phyloP scores from a whole-genome alignment of 2,329 filamentous ascomycete species.

The Talaromyces sp. region DNA sequence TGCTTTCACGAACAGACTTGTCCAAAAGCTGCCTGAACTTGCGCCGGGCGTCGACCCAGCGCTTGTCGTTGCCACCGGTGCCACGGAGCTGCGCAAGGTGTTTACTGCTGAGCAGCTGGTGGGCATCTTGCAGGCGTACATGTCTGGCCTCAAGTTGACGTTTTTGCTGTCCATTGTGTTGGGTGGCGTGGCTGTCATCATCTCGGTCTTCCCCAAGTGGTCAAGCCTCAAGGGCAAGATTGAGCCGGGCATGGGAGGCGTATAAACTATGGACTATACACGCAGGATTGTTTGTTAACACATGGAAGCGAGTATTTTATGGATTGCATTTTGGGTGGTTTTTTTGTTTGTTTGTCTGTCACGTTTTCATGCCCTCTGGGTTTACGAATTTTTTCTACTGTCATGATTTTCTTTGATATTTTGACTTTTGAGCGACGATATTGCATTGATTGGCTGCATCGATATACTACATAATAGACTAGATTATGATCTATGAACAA shows the following conservation, averaged over 20 bases:
- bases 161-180: slow-evolving; percentile 14
- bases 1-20: slow-evolving; percentile 28
- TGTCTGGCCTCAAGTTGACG: slow-evolving; percentile 22
- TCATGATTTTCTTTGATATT: no score
- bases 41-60: slow-evolving; percentile 21
- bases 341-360: background rate
- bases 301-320: background rate
- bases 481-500: background rate
- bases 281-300: background rate
- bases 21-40: slow-evolving; percentile 17
- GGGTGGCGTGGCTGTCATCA: slow-evolving; percentile 8
- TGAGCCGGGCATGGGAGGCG: slow-evolving; percentile 6
- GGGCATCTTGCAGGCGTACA: slow-evolving; percentile 26
- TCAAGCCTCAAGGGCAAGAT: slow-evolving; percentile 13
- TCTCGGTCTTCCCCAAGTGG: slow-evolving; percentile 14
- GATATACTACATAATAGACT: background rate
- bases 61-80: slow-evolving; percentile 24
- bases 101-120: slow-evolving; percentile 21
- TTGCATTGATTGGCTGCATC: background rate
- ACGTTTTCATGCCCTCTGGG: no score
- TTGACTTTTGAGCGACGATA: background rate
- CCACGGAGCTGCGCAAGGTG: slow-evolving; percentile 23
- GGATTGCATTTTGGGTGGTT: background rate
- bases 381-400: background rate
- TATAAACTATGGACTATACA: background rate